phyloP scores from a whole-genome alignment of 192 early-diverging fungal species.

The Umbelopsis vinacea region DNA sequence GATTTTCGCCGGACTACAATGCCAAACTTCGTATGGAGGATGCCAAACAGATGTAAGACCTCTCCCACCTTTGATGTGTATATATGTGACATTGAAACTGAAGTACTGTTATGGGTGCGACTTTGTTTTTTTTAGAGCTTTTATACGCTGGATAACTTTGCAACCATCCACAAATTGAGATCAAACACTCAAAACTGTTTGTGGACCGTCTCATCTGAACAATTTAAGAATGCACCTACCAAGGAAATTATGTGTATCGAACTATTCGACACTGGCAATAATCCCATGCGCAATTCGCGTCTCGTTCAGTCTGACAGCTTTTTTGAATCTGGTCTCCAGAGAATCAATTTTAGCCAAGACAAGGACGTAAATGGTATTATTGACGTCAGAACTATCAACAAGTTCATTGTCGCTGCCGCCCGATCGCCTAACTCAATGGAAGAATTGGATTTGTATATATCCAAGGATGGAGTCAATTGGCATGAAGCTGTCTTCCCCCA shows the following conservation, averaged over 20 bases:
- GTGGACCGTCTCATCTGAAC: conserved; percentile 68
- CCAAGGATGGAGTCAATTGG: conserved; percentile 45
- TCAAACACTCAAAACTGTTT: conserved; percentile 67
- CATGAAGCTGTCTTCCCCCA: conserved; percentile 54
- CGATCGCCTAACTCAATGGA: conserved; percentile 41
- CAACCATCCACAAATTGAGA: conserved; percentile 55
- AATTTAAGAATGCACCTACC: conserved; percentile 65
- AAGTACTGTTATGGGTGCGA: not conserved
- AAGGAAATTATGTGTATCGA: conserved; percentile 78
- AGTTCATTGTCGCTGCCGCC: conserved; percentile 74
- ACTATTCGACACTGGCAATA: conserved; percentile 32
- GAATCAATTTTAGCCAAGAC: conserved; percentile 62
- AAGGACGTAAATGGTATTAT: conserved; percentile 68
- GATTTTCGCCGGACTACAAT: conserved; percentile 63
- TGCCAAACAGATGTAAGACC: not conserved
- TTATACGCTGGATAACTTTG: conserved; percentile 76
- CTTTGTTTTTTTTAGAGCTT: conserved; percentile 41
- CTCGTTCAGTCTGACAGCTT: conserved; percentile 80
- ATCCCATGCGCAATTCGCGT: conserved; percentile 42
- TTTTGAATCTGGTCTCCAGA: conserved; percentile 57
- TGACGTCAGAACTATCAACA: conserved; percentile 70
- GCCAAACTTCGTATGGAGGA: conserved; percentile 59
- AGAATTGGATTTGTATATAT: conserved; percentile 37
- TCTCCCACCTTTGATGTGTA: not conserved
- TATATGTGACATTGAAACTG: conserved; percentile 5